These are phyloP conservation scores for Cladophialophora chaetospira DNA, from an alignment of 2,329 filamentous ascomycete species.

Conservation along the genomic window DNA sequence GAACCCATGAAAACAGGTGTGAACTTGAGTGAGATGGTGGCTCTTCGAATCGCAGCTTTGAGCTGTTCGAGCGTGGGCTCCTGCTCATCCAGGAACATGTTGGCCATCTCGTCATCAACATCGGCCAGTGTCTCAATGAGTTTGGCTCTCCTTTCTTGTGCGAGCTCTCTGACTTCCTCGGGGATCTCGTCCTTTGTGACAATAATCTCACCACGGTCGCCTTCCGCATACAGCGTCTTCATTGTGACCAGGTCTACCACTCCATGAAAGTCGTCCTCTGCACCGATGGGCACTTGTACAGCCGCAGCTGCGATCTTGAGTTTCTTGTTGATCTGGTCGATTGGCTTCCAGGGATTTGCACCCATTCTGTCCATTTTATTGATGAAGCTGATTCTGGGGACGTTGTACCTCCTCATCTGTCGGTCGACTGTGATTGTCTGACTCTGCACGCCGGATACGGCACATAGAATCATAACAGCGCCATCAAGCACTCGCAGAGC, in stretches of 20 bases:
- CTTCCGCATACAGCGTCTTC: slow-evolving; percentile 92
- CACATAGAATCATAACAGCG: slow-evolving; percentile 97
- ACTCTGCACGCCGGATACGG: slow-evolving; percentile 93
- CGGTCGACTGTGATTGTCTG: slow-evolving; percentile 98
- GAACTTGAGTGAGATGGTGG: slow-evolving; percentile 88
- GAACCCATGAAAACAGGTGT: slow-evolving; percentile 96
- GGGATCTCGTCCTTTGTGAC: slow-evolving; percentile 79
- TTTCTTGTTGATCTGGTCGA: slow-evolving; percentile 97
- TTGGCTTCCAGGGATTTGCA: slow-evolving; percentile 94
- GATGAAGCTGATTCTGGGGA: slow-evolving; percentile 92
- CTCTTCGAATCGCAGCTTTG: slow-evolving; percentile 85
- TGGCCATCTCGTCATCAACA: slow-evolving; percentile 96
- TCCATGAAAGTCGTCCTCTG: slow-evolving; percentile 87
- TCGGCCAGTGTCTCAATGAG: slow-evolving; percentile 95
- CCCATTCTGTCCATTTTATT: slow-evolving; percentile 99
- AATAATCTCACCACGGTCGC: slow-evolving; percentile 73
- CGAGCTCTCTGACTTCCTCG: slow-evolving; percentile 72
- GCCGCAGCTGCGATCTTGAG: slow-evolving; percentile 90
- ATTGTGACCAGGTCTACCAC: slow-evolving; percentile 91
- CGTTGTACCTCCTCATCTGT: slow-evolving; percentile 98
- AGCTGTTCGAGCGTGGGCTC: slow-evolving; percentile 80
- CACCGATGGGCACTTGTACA: slow-evolving; percentile 89
- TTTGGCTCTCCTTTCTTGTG: slow-evolving; percentile 76
- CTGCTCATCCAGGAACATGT: slow-evolving; percentile 86
- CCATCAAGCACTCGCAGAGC: slow-evolving; percentile 93